phyloP scores from a whole-genome alignment of 1,284 basidiomycete genomes.

The Phaffia rhodozyma region DNA sequence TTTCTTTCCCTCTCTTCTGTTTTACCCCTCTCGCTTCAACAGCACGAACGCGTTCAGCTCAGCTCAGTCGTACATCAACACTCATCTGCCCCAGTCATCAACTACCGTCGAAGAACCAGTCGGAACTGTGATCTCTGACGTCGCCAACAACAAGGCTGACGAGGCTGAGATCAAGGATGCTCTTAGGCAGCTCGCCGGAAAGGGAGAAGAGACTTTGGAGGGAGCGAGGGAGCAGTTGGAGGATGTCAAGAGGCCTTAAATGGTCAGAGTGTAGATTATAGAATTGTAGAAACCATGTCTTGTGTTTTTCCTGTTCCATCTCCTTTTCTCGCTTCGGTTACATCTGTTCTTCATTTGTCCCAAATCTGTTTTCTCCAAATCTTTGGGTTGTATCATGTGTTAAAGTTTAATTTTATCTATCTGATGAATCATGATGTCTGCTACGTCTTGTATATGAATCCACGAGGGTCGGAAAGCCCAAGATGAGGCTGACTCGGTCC shows the following conservation, averaged over 20 bases:
- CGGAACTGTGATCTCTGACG: slow-evolving; percentile 1
- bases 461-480: too few relatives aligned
- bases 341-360: too few relatives aligned
- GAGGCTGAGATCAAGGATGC: slow-evolving; percentile 13
- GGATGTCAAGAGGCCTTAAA: slow-evolving; percentile 5
- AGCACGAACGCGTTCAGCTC: slow-evolving; percentile 6
- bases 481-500: too few relatives aligned
- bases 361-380: too few relatives aligned
- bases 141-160: neutral
- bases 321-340: too few relatives aligned
- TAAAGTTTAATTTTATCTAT: too few relatives aligned
- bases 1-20: neutral
- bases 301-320: too few relatives aligned
- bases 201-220: neutral
- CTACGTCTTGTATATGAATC: too few relatives aligned
- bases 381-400: too few relatives aligned
- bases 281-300: too few relatives aligned
- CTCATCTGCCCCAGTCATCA: neutral
- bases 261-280: neutral
- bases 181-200: neutral
- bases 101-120: neutral
- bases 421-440: too few relatives aligned
- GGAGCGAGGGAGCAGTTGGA: slow-evolving; percentile 1
- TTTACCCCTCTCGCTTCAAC: neutral
- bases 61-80: neutral